Evolutionary conservation across 371 early-diverging fungal species (phyloP).

Genomic region (Haplosporangium sp.): DNA sequence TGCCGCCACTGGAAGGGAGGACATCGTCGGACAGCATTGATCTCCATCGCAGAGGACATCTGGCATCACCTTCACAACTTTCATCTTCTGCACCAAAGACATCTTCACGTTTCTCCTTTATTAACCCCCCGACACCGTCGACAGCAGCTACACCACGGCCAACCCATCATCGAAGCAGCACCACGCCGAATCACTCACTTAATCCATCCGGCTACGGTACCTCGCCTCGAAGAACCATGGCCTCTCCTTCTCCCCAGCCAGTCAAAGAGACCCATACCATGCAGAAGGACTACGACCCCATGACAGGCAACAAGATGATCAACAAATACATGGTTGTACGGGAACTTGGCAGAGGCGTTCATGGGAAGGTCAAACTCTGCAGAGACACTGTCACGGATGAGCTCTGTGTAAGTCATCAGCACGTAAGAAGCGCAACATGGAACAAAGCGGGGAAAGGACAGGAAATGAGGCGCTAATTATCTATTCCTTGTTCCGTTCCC

Average conservation of each 20-base stretch:
- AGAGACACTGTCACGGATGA: slow-evolving; percentile 81
- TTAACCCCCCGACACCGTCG: slow-evolving; percentile 42
- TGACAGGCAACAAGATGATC: slow-evolving; percentile 91
- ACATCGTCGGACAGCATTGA: slow-evolving; percentile 35
- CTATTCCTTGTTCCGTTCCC: slow-evolving; percentile 2
- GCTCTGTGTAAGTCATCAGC: slow-evolving; percentile 68
- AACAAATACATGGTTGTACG: slow-evolving; percentile 92
- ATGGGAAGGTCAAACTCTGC: slow-evolving; percentile 95
- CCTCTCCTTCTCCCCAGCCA: slow-evolving; percentile 44
- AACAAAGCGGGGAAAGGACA: background rate
- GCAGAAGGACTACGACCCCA: slow-evolving; percentile 81
- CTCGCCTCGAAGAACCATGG: slow-evolving; percentile 33
- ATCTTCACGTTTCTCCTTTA: slow-evolving; percentile 37
- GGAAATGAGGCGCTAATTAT: background rate
- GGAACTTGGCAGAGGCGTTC: slow-evolving; percentile 95
- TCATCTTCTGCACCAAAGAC: slow-evolving; percentile 41
- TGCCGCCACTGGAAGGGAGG: slow-evolving; percentile 19
- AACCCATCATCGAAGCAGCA: slow-evolving; percentile 38
- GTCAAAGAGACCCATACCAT: slow-evolving; percentile 84
- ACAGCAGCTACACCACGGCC: slow-evolving; percentile 41
- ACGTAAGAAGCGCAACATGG: background rate
- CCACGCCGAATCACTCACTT: slow-evolving; percentile 32
- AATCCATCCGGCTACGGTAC: slow-evolving; percentile 24
- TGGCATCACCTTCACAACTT: slow-evolving; percentile 21
- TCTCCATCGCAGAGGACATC: slow-evolving; percentile 32